Evolutionary conservation across 192 early-diverging fungal genomes (phyloP), one percentile per base, ranked within the genome.

Genomic region (Backusella liffmaniae): DNA sequence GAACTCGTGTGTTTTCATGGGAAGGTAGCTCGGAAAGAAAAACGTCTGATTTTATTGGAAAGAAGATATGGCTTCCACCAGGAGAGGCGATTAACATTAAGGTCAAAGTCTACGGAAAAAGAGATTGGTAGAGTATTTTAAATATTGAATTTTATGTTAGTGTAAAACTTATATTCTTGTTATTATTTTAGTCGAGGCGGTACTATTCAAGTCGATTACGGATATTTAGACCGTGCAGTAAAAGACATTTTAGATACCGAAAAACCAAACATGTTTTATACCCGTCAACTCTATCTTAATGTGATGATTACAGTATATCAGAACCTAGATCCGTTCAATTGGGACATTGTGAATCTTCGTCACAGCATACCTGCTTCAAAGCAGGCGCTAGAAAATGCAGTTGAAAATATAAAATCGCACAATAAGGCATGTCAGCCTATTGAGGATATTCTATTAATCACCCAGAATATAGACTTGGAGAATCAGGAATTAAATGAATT

Each of bases 41-140:
- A 32, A 12, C 46, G 5, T 41, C 42, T 3, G 39, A 68, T 6
- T 46, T 53, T 32, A 75, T 73, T 41, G 76, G 80, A 10, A 68
- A 76, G 73, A 84, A 71, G 23, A 78, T 92, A 16, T 79, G 83
- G 21, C 76, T 94, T 35, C 77, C 83, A 3, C 87, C 86, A 29
- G 90, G 91, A 30, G 88, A 86, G 21, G 70, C 49, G 1, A 75
- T 59, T 16, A 83, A 82, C 15, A 74, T 95, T 35, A 84, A 77
- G 42, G 85, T 94, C 16, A 91, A 90, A 41, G 85, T 93, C 4
- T 93, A 87, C 84, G 94, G 94, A 23, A 95, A 95, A 74, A 81
- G 83, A 34, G 83, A 84, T 72, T 92, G 91, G 90, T 92, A 85
- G 10, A 3, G 37, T 39, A 12, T 39, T 39, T 39, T 26, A 26